Evolutionary conservation across 2,329 filamentous ascomycete species (phyloP).

Genomic region (Penicillium sp.): DNA sequence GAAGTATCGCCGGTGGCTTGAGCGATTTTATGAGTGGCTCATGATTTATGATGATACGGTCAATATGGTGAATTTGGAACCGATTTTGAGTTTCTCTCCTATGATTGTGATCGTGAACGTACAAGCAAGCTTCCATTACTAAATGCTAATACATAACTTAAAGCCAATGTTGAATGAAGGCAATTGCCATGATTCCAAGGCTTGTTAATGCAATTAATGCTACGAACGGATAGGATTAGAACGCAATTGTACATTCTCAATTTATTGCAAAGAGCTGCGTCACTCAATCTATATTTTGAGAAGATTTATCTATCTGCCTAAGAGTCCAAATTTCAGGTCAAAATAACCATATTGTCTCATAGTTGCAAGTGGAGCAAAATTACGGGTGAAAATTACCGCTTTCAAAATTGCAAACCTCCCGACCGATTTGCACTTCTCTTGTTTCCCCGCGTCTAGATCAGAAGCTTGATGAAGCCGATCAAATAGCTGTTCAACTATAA

Average conservation of each 20-base stretch:
- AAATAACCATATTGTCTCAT: not conserved
- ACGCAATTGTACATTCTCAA: not conserved
- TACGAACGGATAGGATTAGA: not conserved
- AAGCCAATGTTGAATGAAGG: not conserved
- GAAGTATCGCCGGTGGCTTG: not conserved
- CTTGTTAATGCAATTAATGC: not conserved
- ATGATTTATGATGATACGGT: constrained; percentile 1
- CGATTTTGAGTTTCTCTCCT: not conserved
- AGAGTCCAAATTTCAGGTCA: not conserved
- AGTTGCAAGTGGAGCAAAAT: not conserved
- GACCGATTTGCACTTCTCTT: constrained; percentile 7
- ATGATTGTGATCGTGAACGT: not conserved
- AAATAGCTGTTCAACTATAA: not conserved
- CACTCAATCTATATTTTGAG: not conserved
- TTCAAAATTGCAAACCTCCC: constrained; percentile 5
- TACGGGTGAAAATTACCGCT: constrained; percentile 9
- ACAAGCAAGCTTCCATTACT: not conserved
- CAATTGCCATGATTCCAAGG: not conserved
- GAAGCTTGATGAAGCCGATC: constrained; percentile 5
- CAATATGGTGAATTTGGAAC: not conserved
- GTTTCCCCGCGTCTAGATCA: constrained; percentile 7
- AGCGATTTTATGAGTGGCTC: not conserved
- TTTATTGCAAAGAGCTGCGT: not conserved
- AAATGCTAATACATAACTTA: not conserved
- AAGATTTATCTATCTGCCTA: not conserved